A percentile compares a stretch with the other conserved stretches of the same genome.
Evolutionary conservation across 179 eudicot genomes (phyloP).

Genomic region (Spergularia azorica): DNA sequence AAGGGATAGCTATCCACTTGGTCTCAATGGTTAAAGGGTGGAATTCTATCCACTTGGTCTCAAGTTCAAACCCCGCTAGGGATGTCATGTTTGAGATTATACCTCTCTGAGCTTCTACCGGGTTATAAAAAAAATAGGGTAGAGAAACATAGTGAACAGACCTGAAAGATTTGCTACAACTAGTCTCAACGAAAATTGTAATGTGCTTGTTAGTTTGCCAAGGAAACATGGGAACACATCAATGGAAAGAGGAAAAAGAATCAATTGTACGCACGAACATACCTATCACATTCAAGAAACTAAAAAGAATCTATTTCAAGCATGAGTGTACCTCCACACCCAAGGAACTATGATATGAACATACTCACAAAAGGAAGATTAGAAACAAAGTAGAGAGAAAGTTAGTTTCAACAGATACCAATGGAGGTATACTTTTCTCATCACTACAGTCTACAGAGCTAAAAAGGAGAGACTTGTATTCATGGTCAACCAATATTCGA

Average conservation of each 20-base stretch:
- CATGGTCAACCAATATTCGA: background rate
- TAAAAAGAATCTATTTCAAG: too few species aligned
- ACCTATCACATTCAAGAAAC: too few species aligned
- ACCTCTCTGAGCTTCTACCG: too few species aligned
- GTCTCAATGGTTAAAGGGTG: too few species aligned
- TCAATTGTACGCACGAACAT: background rate
- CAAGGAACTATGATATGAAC: background rate
- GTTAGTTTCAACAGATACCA: background rate
- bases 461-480: background rate
- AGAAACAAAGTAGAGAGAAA: background rate
- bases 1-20: too few species aligned
- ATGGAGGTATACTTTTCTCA: background rate
- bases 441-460: background rate
- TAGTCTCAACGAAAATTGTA: background rate
- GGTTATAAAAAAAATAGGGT: too few species aligned
- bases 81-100: too few species aligned
- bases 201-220: background rate
- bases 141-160: background rate
- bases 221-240: background rate
- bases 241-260: background rate
- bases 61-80: too few species aligned
- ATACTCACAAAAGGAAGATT: background rate
- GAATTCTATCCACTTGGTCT: too few species aligned
- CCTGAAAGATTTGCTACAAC: background rate
- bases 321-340: too few species aligned